Base-by-base conservation (phyloP, 345 rosid species). In the Eutrema yunnanense region DNA sequence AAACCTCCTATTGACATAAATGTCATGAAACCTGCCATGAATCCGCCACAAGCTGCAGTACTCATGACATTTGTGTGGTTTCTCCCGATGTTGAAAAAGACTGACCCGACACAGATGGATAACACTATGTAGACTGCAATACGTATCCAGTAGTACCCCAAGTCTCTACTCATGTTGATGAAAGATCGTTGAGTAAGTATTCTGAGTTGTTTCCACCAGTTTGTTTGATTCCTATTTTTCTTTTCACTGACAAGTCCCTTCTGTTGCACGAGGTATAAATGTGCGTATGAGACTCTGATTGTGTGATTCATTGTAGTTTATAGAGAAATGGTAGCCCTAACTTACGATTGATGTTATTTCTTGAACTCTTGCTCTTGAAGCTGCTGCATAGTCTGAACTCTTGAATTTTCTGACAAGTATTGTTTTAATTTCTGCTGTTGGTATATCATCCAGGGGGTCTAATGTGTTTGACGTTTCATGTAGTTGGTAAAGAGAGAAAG, bases 1-100 rank as follows among this genome's bases (percentile, higher is more conserved):
- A 90, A 90, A 48, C 96, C 96, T 52, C 96, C 96, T 49, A 90
- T 86, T 22, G 96, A 86, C 94, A 90, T 86, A 56, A 88, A 85
- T 6, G 94, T 85, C 96, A 90, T 86, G 69, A 90, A 90, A 13
- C 92, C 92, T 42, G 90, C 85, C 32, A 90, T 82, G 62, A 90
- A 90, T 36, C 77, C 92, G 19, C 92, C 92, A 29, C 96, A 90
- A 32, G 93, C 81, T 49, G 85, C 84, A 14, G 92, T 78, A 4
- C 79, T 87, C 72, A 86, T 70, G 73, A 86, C 82, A 11, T 92
- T 79, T 27, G 85, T 85, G 75, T 88, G 88, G 75, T 82, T 79
- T 49, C 38, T 52, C 14, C 96, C 92, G 13, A 90, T 72, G 73
- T 88, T 80, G 70, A 57, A 81, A 60, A 82, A 90, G 13, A 90